Evolutionary conservation across 768 basidiomycete species (phyloP).

Genomic region (Mycena indigotica): DNA sequence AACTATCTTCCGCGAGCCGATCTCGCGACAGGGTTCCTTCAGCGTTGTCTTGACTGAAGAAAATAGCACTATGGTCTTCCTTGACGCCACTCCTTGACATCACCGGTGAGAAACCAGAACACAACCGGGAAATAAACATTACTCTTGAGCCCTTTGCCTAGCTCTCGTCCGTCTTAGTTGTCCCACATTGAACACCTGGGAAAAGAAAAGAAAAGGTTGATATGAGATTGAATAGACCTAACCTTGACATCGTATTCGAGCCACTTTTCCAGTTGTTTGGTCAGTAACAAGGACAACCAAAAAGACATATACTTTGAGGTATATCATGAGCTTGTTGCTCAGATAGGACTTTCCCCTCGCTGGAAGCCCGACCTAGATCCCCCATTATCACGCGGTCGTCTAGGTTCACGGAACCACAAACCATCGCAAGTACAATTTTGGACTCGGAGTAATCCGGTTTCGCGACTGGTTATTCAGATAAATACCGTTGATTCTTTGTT

Average conservation of each 20-base stretch:
- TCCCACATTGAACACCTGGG: constrained; percentile 95
- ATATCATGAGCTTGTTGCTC: constrained; percentile 96
- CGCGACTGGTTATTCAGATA: too few species aligned
- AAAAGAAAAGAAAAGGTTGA: background rate
- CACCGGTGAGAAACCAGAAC: constrained; percentile 4
- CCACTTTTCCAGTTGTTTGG: constrained; percentile 70
- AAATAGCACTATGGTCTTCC: constrained; percentile 88
- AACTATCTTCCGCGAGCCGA: constrained; percentile 82
- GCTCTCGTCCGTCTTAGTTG: constrained; percentile 90
- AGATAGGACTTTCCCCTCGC: constrained; percentile 98
- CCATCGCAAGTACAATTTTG: constrained; percentile 98
- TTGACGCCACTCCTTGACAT: constrained; percentile 78
- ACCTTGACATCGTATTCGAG: constrained; percentile 96
- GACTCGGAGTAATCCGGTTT: constrained; percentile 99
- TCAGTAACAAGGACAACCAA: constrained; percentile 1
- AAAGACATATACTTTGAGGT: constrained; percentile 70
- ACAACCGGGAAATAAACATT: constrained; percentile 20
- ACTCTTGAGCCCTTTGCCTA: constrained; percentile 76
- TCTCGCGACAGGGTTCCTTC: constrained; percentile 80
- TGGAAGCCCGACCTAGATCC: constrained; percentile 85
- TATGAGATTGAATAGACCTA: background rate
- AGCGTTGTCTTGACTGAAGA: constrained; percentile 85
- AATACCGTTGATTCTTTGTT: too few species aligned
- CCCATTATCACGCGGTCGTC: background rate
- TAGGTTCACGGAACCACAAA: constrained; percentile 32